Base-by-base conservation (phyloP, 495 filamentous ascomycete species). In the Neurospora sublineolata region DNA sequence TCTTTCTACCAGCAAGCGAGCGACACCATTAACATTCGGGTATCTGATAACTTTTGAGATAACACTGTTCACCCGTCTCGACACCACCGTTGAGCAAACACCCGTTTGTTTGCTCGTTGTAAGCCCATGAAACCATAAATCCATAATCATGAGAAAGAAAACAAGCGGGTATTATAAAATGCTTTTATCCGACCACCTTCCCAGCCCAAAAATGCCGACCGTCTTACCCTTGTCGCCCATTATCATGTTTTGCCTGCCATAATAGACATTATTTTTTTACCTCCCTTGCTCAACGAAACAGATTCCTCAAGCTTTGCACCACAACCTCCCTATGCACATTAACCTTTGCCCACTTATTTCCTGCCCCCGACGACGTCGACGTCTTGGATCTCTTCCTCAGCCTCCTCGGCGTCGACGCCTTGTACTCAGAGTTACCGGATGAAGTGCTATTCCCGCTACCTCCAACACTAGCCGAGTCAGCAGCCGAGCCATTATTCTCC, bases 241-340 rank as follows among this genome's bases (percentile, higher is more conserved):
- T 27, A 36, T 9, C 0, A 2, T 9, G 3, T 64, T 64, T 64
- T 30, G 12, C 14, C 52, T 64, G 60, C 18, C 18, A 67, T 68
- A 72, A 58, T 12, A n/a, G 38, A 33, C 36, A n/a, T 46, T 41
- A 42, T 58, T 58, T 18, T 58, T 58, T 18, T 5, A 52, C 16
- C 2, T 67, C 44, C 11, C 6, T 11, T 67, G 58, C 39, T 73
- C 70, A 83, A 37, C 79, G 78, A 69, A 86, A 86, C 30, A 83
- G 77, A 41, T 75, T 83, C 39, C 81, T 80, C 69, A 83, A 79
- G 23, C 82, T 79, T 68, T 84, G 79, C 30, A 79, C 81, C 68
- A 84, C 75, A 64, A 80, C 78, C 30, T 79, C 82, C 38, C 79
- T 79, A 44, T 81, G 77, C 68, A 72, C 76, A 23, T 80, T 78